A percentile compares a stretch with the other conserved stretches of the same genome.
Conservation (phyloP, 2,329 filamentous ascomycete species). For the Alternaria arborescens region DNA sequence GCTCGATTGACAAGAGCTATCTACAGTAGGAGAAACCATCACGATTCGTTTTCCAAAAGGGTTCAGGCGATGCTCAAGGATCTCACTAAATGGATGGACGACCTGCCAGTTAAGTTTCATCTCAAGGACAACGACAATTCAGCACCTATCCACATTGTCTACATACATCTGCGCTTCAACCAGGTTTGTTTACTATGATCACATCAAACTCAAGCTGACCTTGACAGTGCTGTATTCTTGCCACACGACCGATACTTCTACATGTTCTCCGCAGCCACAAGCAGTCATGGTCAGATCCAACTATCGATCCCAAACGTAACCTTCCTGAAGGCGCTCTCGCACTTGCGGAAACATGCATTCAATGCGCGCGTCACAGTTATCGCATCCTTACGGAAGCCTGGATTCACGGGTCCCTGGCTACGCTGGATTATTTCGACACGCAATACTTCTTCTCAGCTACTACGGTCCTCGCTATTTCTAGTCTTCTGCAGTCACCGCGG, state of each 20-base stretch:
- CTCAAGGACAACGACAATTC: neutral
- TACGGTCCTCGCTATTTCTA: neutral
- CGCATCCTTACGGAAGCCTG: neutral
- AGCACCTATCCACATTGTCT: neutral
- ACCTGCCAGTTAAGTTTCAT: neutral
- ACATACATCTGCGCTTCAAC: neutral
- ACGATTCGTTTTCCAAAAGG: neutral
- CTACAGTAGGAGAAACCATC: neutral
- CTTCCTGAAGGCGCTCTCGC: neutral
- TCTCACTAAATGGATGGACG: neutral
- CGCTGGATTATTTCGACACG: neutral
- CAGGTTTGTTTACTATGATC: neutral
- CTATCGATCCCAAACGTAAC: neutral
- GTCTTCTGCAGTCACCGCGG: neutral
- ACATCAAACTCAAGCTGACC: neutral
- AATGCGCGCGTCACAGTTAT: neutral
- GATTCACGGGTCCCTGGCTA: neutral
- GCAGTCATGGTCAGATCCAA: neutral
- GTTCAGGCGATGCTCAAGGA: neutral
- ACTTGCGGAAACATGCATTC: neutral
- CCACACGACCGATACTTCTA: neutral
- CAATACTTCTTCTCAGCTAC: neutral
- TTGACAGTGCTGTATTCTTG: neutral
- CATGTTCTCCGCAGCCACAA: neutral
- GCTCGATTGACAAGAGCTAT: neutral